Evolutionary conservation across 225 moss, liverwort and hornwort genomes (phyloP).

Genomic region (Physcomitrium patens): DNA sequence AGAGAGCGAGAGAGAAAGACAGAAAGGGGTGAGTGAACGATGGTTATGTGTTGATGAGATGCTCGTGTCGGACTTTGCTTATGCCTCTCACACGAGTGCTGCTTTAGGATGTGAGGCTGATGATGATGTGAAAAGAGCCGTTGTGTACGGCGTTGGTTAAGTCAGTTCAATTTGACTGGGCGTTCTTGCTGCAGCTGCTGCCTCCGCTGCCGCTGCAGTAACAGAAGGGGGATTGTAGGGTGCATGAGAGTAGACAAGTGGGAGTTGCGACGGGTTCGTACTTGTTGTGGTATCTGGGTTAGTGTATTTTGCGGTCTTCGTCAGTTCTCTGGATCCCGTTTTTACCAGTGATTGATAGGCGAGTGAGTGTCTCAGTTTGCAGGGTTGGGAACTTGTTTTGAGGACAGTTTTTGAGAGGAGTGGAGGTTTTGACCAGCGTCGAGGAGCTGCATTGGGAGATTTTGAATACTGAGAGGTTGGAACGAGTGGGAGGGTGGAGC

Average conservation of each 20-base stretch:
- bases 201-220: too few species aligned
- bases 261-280: too few species aligned
- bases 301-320: too few species aligned
- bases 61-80: background rate
- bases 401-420: background rate
- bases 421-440: background rate
- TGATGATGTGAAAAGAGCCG: slow-evolving; percentile 9
- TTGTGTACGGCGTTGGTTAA: slow-evolving; percentile 5
- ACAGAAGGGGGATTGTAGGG: too few species aligned
- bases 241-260: background rate
- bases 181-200: background rate
- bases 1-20: background rate
- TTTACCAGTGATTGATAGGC: too few species aligned
- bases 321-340: too few species aligned
- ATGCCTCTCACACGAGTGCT: background rate
- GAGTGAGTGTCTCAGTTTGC: too few species aligned
- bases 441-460: background rate
- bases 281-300: too few species aligned
- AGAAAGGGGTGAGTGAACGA: too few species aligned
- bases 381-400: background rate
- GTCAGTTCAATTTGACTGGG: background rate
- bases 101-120: background rate
- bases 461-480: background rate
- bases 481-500: background rate
- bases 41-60: background rate